Percentiles rank a stretch among this genome's conserved stretches.
Conservation (phyloP, 345 rosid genomes). For the Adansonia digitata region DNA sequence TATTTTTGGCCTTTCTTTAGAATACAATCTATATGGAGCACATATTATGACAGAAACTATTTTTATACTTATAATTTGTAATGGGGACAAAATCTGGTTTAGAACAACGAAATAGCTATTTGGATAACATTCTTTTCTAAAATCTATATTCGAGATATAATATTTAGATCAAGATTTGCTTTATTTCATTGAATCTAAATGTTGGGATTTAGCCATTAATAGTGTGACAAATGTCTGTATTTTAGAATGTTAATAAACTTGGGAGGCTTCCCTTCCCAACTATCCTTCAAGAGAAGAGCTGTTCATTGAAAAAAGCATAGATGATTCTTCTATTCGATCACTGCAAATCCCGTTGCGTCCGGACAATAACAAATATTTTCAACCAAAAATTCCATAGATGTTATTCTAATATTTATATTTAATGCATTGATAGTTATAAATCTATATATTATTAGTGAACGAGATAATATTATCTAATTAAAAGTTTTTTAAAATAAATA, state of each 20-base stretch:
- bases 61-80: background rate
- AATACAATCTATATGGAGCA: background rate
- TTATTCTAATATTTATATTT: too few relatives aligned
- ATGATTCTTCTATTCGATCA: background rate
- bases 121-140: background rate
- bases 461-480: too few relatives aligned
- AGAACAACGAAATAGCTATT: background rate
- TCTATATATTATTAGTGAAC: too few relatives aligned
- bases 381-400: too few relatives aligned
- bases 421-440: too few relatives aligned
- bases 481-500: too few relatives aligned
- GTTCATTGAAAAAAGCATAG: background rate
- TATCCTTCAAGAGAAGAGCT: background rate
- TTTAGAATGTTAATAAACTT: background rate
- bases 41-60: background rate
- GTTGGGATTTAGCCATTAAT: background rate
- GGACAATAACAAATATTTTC: background rate
- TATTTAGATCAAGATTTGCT: background rate
- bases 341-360: slow-evolving; percentile 29
- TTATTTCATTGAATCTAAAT: background rate
- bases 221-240: background rate
- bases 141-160: too few relatives aligned
- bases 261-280: slow-evolving; percentile 10
- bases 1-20: background rate
- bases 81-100: background rate